Conservation (phyloP, 768 basidiomycete genomes). For the Tricholoma bakamatsutake region DNA sequence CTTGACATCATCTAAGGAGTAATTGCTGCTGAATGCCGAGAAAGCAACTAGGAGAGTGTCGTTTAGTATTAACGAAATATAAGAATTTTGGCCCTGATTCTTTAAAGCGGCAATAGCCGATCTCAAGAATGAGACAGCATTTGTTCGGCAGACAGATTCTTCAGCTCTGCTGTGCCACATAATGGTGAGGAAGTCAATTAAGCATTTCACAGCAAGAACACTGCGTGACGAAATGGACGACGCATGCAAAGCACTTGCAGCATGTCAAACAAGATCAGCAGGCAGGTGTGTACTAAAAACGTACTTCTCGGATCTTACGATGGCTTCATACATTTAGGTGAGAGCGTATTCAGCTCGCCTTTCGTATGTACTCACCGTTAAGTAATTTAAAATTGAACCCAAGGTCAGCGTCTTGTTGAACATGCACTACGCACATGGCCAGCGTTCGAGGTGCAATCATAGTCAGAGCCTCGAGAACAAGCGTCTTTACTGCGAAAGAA, state of each 20-base stretch:
- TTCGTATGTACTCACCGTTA: constrained; percentile 22
- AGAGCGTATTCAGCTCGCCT: not conserved
- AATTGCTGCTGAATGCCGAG: constrained; percentile 20
- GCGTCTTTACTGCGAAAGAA: constrained; percentile 29
- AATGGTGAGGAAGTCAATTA: constrained; percentile 28
- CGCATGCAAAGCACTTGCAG: not conserved
- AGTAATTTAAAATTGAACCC: constrained; percentile 25
- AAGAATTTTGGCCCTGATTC: not conserved
- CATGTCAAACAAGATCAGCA: not conserved
- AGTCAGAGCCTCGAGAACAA: constrained; percentile 27
- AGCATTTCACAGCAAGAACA: constrained; percentile 16
- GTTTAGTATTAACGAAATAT: constrained; percentile 18
- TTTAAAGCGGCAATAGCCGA: constrained; percentile 4
- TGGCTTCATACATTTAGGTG: not conserved
- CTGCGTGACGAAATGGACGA: constrained; percentile 1
- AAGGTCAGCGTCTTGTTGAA: constrained; percentile 17
- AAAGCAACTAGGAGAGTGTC: constrained; percentile 31
- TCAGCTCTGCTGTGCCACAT: constrained; percentile 25
- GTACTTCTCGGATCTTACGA: constrained; percentile 8
- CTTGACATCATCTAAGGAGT: constrained; percentile 3
- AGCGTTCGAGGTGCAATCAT: constrained; percentile 14
- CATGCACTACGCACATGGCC: constrained; percentile 11
- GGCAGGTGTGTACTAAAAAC: not conserved
- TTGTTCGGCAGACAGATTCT: constrained; percentile 1
- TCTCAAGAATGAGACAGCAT: constrained; percentile 9